Evolutionary conservation across 148 eudicot species (phyloP), one percentile per base, ranked within the genome.

Genomic region (Amaranthus hypochondriacus): DNA sequence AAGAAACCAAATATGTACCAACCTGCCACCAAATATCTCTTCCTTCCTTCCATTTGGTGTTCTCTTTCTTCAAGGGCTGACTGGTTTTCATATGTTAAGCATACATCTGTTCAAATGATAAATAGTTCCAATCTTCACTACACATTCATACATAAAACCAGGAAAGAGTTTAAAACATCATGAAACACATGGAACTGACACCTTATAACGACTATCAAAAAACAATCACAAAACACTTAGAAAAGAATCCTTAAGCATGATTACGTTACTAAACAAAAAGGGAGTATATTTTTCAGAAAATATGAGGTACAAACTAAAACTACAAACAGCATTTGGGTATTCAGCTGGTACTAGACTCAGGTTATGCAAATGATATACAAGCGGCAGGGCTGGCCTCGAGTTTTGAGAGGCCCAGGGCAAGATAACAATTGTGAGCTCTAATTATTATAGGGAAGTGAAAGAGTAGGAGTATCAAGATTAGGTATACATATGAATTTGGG

Each of bases 21-120:
- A 96, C 99, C 99, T 96, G 97, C 99, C 99, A 96, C 99, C 99
- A 96, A 28, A 84, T 57, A 83, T 96, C 99, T 79, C 97, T 88
- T 73, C 88, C 91, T 56, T 81, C 84, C 47, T 83, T 83, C 97
- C 99, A 96, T 53, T 86, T 86, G 8, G 97, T 92, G 84, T 54
- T 81, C 76, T 90, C 95, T 82, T 85, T 86, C 78, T 79, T 82
- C 96, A 92, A 49, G 57, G 57, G 90, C 97, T 69, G 88, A 78
- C 70, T 83, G 81, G 85, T 96, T 96, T 81, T 83, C 99, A 80
- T 87, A 96, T 73, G 93, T 88, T 81, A 96, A 75, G 77, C 94
- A 96, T 69, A 85, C 83, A 86, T 84, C 99, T 96, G 96, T 69
- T 43, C 81, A 74, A 43, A 73, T 47, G 69, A 77, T 56, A 57